These are phyloP conservation scores for Trichoderma semiorbis DNA, from an alignment of 2,329 filamentous ascomycete species.

Conservation along the genomic window DNA sequence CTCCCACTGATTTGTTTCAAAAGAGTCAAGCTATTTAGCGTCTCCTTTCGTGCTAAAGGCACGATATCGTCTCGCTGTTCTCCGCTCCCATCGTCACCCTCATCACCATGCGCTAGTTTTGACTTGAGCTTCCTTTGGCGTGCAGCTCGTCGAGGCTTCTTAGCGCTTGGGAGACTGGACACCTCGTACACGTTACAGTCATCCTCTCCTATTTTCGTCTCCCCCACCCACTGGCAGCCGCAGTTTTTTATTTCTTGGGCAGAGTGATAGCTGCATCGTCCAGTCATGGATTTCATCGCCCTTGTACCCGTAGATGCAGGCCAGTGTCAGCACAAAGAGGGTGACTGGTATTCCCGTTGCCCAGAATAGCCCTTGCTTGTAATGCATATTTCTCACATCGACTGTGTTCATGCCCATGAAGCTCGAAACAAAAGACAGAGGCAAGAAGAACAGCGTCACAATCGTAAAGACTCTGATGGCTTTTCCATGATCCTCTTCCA, in stretches of 20 bases:
- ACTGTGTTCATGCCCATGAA: slow-evolving; percentile 45
- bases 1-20: background rate
- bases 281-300: slow-evolving; percentile 19
- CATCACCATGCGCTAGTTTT: background rate
- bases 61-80: background rate
- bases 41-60: background rate
- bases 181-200: background rate
- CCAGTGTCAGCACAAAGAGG: slow-evolving; percentile 27
- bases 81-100: background rate
- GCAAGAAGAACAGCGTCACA: slow-evolving; percentile 39
- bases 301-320: slow-evolving; percentile 24
- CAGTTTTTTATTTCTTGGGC: background rate
- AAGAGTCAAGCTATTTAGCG: background rate
- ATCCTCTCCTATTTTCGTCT: background rate
- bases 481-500: slow-evolving; percentile 31
- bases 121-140: background rate
- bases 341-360: slow-evolving; percentile 39
- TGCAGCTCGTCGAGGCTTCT: background rate
- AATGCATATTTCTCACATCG: slow-evolving; percentile 39
- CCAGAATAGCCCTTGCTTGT: slow-evolving; percentile 41
- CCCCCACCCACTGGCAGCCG: background rate
- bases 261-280: background rate
- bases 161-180: background rate
- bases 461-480: slow-evolving; percentile 38
- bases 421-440: slow-evolving; percentile 24